A percentile compares a stretch with the other conserved stretches of the same genome.
phyloP scores from a whole-genome alignment of 2,329 filamentous ascomycete genomes.

The Monosporascus sp. region DNA sequence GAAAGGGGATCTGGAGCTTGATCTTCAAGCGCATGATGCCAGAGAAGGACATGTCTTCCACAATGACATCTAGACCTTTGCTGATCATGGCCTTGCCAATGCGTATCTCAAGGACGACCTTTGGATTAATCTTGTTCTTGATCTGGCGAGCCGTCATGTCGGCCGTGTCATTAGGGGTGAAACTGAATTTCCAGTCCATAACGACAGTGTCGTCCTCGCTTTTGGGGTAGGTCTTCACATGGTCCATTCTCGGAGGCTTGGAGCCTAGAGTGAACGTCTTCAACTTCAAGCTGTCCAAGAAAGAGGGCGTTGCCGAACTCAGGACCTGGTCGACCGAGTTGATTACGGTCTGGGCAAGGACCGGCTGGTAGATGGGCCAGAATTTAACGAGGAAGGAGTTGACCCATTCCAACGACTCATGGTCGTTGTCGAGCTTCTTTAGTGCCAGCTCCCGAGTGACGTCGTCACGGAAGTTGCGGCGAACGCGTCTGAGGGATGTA shows the following conservation, averaged over 20 bases:
- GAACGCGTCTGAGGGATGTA: slow-evolving; percentile 86
- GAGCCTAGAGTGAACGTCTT: slow-evolving; percentile 91
- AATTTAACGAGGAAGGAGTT: slow-evolving; percentile 98
- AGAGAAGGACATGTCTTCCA: slow-evolving; percentile 94
- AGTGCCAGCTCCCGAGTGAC: slow-evolving; percentile 84
- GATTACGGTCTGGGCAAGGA: slow-evolving; percentile 86
- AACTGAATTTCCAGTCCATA: slow-evolving; percentile 99
- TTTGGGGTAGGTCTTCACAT: slow-evolving; percentile 97
- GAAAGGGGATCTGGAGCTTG: slow-evolving; percentile 93
- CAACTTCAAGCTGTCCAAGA: slow-evolving; percentile 88
- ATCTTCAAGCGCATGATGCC: slow-evolving; percentile 96
- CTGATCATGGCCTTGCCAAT: slow-evolving; percentile 95
- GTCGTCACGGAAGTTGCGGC: slow-evolving; percentile 94
- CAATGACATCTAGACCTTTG: slow-evolving; percentile 94
- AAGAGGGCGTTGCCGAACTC: slow-evolving; percentile 83
- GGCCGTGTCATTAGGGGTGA: slow-evolving; percentile 88
- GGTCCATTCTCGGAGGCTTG: slow-evolving; percentile 92
- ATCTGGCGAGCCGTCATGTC: slow-evolving; percentile 88
- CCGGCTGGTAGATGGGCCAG: slow-evolving; percentile 97
- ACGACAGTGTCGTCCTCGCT: slow-evolving; percentile 91
- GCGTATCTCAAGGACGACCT: slow-evolving; percentile 89
- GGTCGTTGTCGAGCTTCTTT: slow-evolving; percentile 80
- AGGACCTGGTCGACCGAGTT: slow-evolving; percentile 93
- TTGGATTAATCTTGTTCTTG: slow-evolving; percentile 95
- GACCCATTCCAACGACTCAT: slow-evolving; percentile 95